These are phyloP conservation scores for Dianthus caryophyllus DNA, from an alignment of 148 eudicot species.

Conservation along the genomic window DNA sequence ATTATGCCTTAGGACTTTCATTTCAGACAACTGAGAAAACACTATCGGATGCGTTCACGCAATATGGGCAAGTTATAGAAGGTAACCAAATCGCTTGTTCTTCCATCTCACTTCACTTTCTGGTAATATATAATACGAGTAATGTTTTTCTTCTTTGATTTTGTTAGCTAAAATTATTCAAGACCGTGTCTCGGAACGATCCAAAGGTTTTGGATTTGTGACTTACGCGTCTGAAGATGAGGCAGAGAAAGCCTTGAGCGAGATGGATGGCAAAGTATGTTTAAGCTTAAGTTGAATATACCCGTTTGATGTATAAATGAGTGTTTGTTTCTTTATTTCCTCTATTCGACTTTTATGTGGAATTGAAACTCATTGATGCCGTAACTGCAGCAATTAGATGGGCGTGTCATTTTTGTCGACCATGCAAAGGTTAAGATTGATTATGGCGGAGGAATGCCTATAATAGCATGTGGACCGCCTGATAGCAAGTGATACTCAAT, in stretches of 20 bases:
- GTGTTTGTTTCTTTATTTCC: neutral
- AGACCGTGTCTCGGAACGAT: slow-evolving; percentile 63
- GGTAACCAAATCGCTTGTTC: slow-evolving; percentile 24
- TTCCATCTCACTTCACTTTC: neutral
- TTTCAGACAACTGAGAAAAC: slow-evolving; percentile 67
- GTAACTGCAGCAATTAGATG: slow-evolving; percentile 49
- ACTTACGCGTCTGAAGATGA: slow-evolving; percentile 77
- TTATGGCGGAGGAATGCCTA: slow-evolving; percentile 38
- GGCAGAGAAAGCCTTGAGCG: slow-evolving; percentile 58
- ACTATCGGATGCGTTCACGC: slow-evolving; percentile 65
- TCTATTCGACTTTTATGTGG: neutral
- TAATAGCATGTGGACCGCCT: slow-evolving; percentile 82
- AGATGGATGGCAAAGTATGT: slow-evolving; percentile 74
- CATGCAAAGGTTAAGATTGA: slow-evolving; percentile 47
- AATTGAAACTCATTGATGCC: slow-evolving; percentile 7
- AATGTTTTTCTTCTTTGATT: slow-evolving; percentile 2
- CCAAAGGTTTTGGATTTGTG: slow-evolving; percentile 89
- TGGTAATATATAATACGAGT: no score
- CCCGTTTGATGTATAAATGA: neutral
- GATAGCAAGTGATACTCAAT: slow-evolving; percentile 25
- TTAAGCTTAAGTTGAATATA: no score
- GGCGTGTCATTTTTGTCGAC: slow-evolving; percentile 61
- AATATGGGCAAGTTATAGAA: slow-evolving; percentile 71
- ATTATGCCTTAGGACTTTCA: slow-evolving; percentile 53
- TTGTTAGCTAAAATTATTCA: slow-evolving; percentile 60